phyloP scores from a whole-genome alignment of 2,329 filamentous ascomycete genomes.

The Sporothrix curviconia region DNA sequence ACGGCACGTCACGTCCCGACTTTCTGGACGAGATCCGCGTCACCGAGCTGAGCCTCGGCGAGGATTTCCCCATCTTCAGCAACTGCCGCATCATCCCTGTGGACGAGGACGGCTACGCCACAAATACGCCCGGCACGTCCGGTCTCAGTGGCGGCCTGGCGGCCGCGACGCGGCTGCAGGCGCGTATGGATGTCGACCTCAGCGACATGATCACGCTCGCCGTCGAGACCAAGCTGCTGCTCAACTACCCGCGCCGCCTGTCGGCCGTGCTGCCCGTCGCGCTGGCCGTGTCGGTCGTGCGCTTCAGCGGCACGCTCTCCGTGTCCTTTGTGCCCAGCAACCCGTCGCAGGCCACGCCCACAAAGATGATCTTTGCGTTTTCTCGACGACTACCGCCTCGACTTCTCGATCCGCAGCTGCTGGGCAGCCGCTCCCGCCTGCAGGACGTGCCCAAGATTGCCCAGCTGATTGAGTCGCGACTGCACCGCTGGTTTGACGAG shows the following conservation, averaged over 20 bases:
- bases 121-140: not conserved
- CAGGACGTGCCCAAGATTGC: conserved; percentile 87
- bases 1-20: conserved; percentile 77
- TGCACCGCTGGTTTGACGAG: conserved; percentile 85
- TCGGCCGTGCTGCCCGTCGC: conserved; percentile 89
- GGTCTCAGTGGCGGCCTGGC: conserved; percentile 30
- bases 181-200: conserved; percentile 92
- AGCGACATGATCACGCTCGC: conserved; percentile 94
- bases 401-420: conserved; percentile 73
- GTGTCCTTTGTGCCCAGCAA: conserved; percentile 85
- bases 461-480: conserved; percentile 69
- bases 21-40: conserved; percentile 92
- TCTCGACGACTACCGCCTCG: conserved; percentile 76
- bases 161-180: conserved; percentile 67
- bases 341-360: conserved; percentile 62
- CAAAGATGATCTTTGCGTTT: conserved; percentile 94
- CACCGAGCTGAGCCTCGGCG: conserved; percentile 86
- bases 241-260: conserved; percentile 89
- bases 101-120: conserved; percentile 59
- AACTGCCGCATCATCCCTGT: conserved; percentile 95
- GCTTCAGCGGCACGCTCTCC: conserved; percentile 90
- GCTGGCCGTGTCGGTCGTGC: conserved; percentile 80
- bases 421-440: conserved; percentile 71
- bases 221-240: conserved; percentile 83
- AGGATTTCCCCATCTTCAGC: conserved; percentile 98